Evolutionary conservation across 495 filamentous ascomycete genomes (phyloP), one percentile per base, ranked within the genome.

Genomic region (Evernia prunastri): DNA sequence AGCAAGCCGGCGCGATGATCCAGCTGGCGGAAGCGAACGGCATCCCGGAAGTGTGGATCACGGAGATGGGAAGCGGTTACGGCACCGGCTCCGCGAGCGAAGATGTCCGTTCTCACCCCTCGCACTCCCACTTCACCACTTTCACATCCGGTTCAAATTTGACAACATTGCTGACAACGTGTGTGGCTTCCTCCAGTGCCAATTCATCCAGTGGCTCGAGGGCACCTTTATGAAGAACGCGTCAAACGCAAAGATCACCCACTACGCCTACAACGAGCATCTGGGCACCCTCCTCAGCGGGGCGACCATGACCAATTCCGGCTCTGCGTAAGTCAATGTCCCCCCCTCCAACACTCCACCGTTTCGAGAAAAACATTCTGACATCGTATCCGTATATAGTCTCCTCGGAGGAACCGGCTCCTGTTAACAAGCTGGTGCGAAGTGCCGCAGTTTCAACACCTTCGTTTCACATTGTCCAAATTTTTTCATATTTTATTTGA

Each of bases 1-100:
- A 53, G 49, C 49, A 53, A 27, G 49, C 27, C 17, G 49, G 49
- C 4, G 25, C 49, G 29, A 53, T 53, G 49, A 53, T 53, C 12
- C 49, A 53, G 25, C 10, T 53, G 27, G 49, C 49, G 49, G 27
- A 29, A 53, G 49, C 7, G 0, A 13, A 53, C 10, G 49, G 27
- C 31, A 53, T 53, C 10, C 49, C 49, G 31, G 49, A 53, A 18
- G 49, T 53, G 25, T 53, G 49, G 49, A 53, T 53, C 49, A 53
- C 49, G 1, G 49, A 53, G 49, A 53, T 53, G 49, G 49, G 49
- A 31, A 53, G 49, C 18, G 49, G 49, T 31, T 53, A 53, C 4
- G 27, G 18, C 31, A 13, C 15, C 25, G 2, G 1, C 49, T 17
- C 49, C 7, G 25, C 49, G 6, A 53, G 12, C 49, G 25, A 31